Base-by-base conservation (phyloP, 306 rosid genomes). In the Fragaria vesca region DNA sequence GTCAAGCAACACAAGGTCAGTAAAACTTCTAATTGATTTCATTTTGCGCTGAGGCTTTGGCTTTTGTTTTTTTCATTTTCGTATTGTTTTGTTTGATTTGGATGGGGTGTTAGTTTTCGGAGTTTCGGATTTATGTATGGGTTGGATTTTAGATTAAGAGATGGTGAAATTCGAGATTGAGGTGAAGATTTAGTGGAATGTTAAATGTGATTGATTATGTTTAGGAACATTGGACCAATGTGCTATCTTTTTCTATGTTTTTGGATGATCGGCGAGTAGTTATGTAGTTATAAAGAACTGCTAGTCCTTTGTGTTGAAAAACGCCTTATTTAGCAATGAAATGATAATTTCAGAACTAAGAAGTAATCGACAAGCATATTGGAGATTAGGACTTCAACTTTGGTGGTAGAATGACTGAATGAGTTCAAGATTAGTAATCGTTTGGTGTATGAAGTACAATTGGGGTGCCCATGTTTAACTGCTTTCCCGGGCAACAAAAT, bases 1-100 rank as follows among this genome's bases (percentile, higher is more conserved):
- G 84, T 91, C 74, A 92, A 92, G 82, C 87, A 66, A 26, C 82
- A 88, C 81, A 91, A 94, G 97, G 98, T 94, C 81, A 42, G 79
- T 84, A 40, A 57, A 8, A 16, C n/a, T 6, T 30, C 0, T 28
- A 6, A 18, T 51, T 21, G 4, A 18, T 54, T 54, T 15, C 10
- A 18, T 12, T 47, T 47, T 0, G 42, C 69, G 2, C 4, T 47
- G 6, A 28, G 4, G 12, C 3, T 21, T 73, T 55, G 67, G n/a
- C 26, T 58, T 38, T 38, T 42, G 45, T 5, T 1, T 42, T 6
- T 15, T 21, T 21, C 8, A 0, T 18, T 68, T 65, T 24, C 30
- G 1, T 10, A 0, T 28, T 43, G 16, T 1, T 72, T 13, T 55
- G 48, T 20, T 32, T 57, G 34, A 17, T 69, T 61, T 61, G 13